Percentiles rank a stretch among this genome's conserved stretches.
Evolutionary conservation across 129 eudicot genomes (phyloP).

Genomic region (Saussurea involucrata): DNA sequence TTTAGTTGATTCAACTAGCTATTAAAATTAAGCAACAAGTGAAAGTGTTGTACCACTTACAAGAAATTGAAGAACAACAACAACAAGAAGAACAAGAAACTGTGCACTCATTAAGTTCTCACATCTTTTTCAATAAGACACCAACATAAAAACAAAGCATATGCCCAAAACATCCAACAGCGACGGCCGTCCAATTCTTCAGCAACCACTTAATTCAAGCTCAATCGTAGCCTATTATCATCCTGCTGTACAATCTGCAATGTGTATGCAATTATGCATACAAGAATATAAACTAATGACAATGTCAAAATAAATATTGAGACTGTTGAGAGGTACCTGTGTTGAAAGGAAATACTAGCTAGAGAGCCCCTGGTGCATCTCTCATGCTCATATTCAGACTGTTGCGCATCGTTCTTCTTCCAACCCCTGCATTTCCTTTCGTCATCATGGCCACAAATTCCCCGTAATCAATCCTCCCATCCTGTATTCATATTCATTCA

Average conservation of each 20-base stretch:
- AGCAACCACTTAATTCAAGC: conserved; percentile 18
- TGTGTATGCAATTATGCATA: not conserved
- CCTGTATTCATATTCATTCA: conserved; percentile 24
- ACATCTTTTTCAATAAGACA: conserved; percentile 33
- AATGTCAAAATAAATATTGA: not conserved
- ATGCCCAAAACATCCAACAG: conserved; percentile 20
- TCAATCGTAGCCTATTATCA: conserved; percentile 24
- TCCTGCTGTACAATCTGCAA: conserved; percentile 49
- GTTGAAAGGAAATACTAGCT: conserved; percentile 16
- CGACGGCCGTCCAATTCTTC: conserved; percentile 1
- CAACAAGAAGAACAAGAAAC: conserved; percentile 15
- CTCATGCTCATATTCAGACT: conserved; percentile 90
- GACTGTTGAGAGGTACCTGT: conserved; percentile 3
- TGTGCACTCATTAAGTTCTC: conserved; percentile 39
- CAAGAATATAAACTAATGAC: not conserved
- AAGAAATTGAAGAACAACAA: conserved; percentile 23
- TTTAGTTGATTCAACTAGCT: conserved; percentile 13
- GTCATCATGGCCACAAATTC: conserved; percentile 99
- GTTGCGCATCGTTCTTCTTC: conserved; percentile 95
- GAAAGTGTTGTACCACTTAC: conserved; percentile 17
- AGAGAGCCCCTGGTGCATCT: conserved; percentile 59
- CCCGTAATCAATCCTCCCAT: conserved; percentile 80
- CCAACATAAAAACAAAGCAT: conserved; percentile 17
- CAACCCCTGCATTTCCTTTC: conserved; percentile 87
- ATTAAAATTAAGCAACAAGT: conserved; percentile 19